These are phyloP conservation scores for Pythium dissotocum DNA, from an alignment of 352 stramenopile species.

Conservation along the genomic window DNA sequence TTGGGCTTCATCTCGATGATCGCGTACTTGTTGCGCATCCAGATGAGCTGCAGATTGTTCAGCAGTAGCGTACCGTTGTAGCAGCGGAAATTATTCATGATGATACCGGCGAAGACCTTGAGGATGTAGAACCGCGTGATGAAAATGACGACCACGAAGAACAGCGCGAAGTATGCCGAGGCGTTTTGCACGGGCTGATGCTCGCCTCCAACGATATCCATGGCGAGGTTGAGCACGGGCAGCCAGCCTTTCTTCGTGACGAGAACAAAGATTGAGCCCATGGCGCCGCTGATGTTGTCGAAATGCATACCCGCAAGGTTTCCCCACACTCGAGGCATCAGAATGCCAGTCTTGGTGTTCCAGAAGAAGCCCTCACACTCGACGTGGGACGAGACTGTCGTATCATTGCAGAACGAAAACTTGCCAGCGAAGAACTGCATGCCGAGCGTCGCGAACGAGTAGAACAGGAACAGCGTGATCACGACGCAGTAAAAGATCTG, in stretches of 20 bases:
- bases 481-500: slow-evolving; percentile 86
- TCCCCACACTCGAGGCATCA: slow-evolving; percentile 78
- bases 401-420: slow-evolving; percentile 83
- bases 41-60: slow-evolving; percentile 78
- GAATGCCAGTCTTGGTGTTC: slow-evolving; percentile 46
- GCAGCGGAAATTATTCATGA: slow-evolving; percentile 87
- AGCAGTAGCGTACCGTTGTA: slow-evolving; percentile 82
- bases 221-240: slow-evolving; percentile 78
- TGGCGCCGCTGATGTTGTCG: slow-evolving; percentile 77
- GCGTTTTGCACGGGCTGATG: slow-evolving; percentile 71
- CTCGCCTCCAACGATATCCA: slow-evolving; percentile 75
- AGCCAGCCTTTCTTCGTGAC: slow-evolving; percentile 88
- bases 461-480: slow-evolving; percentile 79
- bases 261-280: slow-evolving; percentile 77
- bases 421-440: slow-evolving; percentile 85
- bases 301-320: slow-evolving; percentile 82
- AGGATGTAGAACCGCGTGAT: slow-evolving; percentile 78
- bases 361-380: slow-evolving; percentile 74
- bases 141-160: slow-evolving; percentile 83
- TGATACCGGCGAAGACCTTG: slow-evolving; percentile 77
- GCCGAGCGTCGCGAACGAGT: slow-evolving; percentile 81
- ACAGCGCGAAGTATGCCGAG: slow-evolving; percentile 77
- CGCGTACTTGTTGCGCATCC: slow-evolving; percentile 65
- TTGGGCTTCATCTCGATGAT: slow-evolving; percentile 70
- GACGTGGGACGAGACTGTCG: slow-evolving; percentile 38